Evolutionary conservation across 257 asterid species (phyloP).

Genomic region (Ballota nigra): DNA sequence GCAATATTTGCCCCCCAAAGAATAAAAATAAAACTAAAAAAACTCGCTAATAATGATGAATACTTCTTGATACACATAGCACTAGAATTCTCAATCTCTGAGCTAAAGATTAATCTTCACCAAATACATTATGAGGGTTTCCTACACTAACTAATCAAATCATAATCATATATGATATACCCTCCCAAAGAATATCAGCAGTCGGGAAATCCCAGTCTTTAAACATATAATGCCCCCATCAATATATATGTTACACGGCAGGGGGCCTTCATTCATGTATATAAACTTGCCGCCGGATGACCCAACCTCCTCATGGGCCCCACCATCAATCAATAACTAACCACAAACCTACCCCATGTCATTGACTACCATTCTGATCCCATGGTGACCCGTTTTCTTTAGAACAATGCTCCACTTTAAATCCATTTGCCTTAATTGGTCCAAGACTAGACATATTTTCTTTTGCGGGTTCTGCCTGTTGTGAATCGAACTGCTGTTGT

Average conservation of each 20-base stretch:
- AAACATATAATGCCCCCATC: not conserved
- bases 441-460: conserved; percentile 10
- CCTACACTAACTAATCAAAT: not conserved
- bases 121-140: not conserved
- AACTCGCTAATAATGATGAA: not conserved
- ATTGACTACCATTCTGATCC: conserved; percentile 10
- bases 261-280: conserved; percentile 33
- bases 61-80: not conserved
- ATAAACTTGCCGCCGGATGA: not conserved
- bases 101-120: not conserved
- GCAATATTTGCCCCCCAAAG: not conserved
- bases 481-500: conserved; percentile 23
- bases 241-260: conserved; percentile 18
- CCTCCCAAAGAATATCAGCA: not conserved
- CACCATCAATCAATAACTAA: conserved; percentile 6
- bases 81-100: not conserved
- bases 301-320: not conserved
- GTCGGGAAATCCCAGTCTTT: too few relatives aligned
- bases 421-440: conserved; percentile 58
- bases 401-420: conserved; percentile 32
- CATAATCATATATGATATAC: not conserved
- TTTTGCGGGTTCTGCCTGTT: conserved; percentile 38
- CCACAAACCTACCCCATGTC: not conserved
- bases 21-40: too few relatives aligned
- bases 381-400: conserved; percentile 33